Evolutionary conservation across 2,329 filamentous ascomycete species (phyloP).

Genomic region (Pseudocercospora fijiensis): DNA sequence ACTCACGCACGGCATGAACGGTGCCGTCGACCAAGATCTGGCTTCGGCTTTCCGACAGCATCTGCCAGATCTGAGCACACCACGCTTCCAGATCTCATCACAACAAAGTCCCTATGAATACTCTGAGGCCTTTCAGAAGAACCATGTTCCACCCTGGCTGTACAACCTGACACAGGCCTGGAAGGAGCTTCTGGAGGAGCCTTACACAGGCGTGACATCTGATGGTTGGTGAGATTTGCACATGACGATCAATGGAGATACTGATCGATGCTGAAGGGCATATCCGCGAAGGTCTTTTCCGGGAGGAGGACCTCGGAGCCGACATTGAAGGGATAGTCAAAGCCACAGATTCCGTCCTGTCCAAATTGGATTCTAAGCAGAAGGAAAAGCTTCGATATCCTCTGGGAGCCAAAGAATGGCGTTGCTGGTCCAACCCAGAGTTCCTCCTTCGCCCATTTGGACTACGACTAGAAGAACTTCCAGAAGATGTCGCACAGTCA

Average conservation of each 20-base stretch:
- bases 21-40: constrained; percentile 18
- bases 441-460: constrained; percentile 69
- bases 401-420: constrained; percentile 70
- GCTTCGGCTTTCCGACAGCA: constrained; percentile 52
- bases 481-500: constrained; percentile 45
- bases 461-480: constrained; percentile 66
- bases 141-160: constrained; percentile 32
- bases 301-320: constrained; percentile 62
- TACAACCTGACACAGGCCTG: constrained; percentile 28
- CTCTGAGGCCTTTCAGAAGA: constrained; percentile 40
- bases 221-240: constrained; percentile 53
- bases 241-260: neutral
- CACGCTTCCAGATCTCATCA: constrained; percentile 62
- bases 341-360: constrained; percentile 50
- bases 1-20: constrained; percentile 4
- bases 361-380: constrained; percentile 52
- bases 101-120: constrained; percentile 63
- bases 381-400: constrained; percentile 55
- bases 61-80: constrained; percentile 59
- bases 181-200: constrained; percentile 51
- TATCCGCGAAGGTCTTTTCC: constrained; percentile 27
- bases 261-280: constrained; percentile 25
- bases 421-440: constrained; percentile 71
- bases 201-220: constrained; percentile 68
- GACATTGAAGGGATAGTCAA: constrained; percentile 58